Evolutionary conservation across 1,284 basidiomycete genomes (phyloP), one percentile per base, ranked within the genome.

Genomic region (Ustilago esculenta): DNA sequence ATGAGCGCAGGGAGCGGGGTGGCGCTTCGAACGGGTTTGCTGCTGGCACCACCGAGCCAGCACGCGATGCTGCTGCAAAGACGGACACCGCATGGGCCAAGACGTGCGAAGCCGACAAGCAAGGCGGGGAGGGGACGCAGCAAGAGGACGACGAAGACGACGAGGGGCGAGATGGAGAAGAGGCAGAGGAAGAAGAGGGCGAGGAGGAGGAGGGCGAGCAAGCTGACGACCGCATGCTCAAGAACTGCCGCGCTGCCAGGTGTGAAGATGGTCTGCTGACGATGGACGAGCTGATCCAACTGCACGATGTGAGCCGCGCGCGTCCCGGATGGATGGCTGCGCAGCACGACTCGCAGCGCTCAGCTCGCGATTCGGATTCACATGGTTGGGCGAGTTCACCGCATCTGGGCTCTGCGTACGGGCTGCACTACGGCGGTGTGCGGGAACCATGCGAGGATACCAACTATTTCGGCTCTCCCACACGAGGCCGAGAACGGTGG

Each of bases 241-340:
- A 88, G 51, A 90, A 90, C 75, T 90, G 92, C 17, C 87, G 94
- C 34, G 74, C 80, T 7, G 87, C 90, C 3, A 82, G 63, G 1
- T 79, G 84, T 0, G 81, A 83, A 0, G 94, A 98, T 75, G 92
- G 91, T 2, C 85, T 98, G 12, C 85, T 94, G 3, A 85, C 85
- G 1, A 81, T 87, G 10, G 77, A 83, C 1, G 90, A 92, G 77
- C 82, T 98, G 9, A 74, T 84, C 1, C 72, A 81, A 10, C 83
- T 92, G 33, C 89, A 87, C 73, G 59, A 58, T 5, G 79, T 85
- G 6, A 66, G 69, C 3, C 77, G 82, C 1, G 50, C 72, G 12
- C 58, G 52, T 8, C 50, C 59, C 1, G 43, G 25, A 6, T 41
- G 35, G 10, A 34, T n/a, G 10, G 39, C 55, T 2, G 27, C 43